These are phyloP conservation scores for Endoconidiophora laricicola DNA, from an alignment of 2,329 filamentous ascomycete species.

Conservation along the genomic window DNA sequence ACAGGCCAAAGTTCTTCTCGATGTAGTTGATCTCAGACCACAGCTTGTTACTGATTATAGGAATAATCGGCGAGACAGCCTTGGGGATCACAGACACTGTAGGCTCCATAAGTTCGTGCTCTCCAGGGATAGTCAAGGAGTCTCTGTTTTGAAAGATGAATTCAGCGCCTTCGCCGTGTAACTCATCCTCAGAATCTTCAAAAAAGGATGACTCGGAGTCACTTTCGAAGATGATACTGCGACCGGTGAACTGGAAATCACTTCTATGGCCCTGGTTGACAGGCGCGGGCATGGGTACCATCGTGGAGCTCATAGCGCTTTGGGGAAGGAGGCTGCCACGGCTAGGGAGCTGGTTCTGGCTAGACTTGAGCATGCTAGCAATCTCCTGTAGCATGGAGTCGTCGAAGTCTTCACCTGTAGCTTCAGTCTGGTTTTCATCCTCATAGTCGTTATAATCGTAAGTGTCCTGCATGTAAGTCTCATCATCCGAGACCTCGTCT, in stretches of 20 bases:
- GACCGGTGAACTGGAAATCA: not conserved
- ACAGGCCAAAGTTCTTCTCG: conserved; percentile 4
- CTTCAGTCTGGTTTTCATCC: conserved; percentile 20
- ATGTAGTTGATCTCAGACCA: not conserved
- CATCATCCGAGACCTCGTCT: conserved; percentile 28
- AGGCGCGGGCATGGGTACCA: not conserved
- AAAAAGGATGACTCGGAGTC: conserved; percentile 18
- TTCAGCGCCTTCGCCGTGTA: conserved; percentile 9
- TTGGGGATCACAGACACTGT: not conserved
- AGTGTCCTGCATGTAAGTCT: conserved; percentile 19
- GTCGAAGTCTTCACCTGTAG: conserved; percentile 38
- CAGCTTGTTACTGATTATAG: not conserved
- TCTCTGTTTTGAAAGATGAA: conserved; percentile 11
- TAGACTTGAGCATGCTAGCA: conserved; percentile 38
- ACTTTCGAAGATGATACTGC: conserved; percentile 14
- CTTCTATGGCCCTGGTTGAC: not conserved
- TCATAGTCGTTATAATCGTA: conserved; percentile 21
- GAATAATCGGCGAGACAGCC: not conserved
- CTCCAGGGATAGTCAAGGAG: conserved; percentile 1
- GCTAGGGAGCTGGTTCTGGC: conserved; percentile 31
- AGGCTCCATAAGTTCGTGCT: not conserved
- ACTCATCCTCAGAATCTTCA: conserved; percentile 12
- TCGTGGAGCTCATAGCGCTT: conserved; percentile 15
- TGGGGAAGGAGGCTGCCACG: conserved; percentile 29
- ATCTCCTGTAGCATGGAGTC: conserved; percentile 49